Conservation (phyloP, 208 protist species). For the Porcisia deanei region DNA sequence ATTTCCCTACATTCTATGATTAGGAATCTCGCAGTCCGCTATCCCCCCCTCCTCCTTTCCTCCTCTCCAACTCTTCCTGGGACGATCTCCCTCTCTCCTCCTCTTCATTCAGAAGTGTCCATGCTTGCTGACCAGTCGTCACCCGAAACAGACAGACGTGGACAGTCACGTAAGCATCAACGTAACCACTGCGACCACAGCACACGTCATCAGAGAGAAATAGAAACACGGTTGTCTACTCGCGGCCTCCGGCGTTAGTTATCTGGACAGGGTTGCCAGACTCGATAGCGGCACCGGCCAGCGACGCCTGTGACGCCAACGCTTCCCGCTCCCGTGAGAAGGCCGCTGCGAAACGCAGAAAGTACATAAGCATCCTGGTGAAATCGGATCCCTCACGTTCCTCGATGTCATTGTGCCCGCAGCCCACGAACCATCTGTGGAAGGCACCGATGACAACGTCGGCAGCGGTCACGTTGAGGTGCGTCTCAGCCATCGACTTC, state of each 20-base stretch:
- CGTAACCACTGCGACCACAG: neutral
- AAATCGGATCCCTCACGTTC: slow-evolving; percentile 20
- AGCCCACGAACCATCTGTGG: slow-evolving; percentile 48
- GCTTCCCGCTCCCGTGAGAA: slow-evolving; percentile 17
- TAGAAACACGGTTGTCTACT: neutral
- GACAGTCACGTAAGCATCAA: neutral
- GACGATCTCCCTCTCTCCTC: neutral
- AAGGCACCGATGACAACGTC: slow-evolving; percentile 34
- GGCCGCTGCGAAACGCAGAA: slow-evolving; percentile 28
- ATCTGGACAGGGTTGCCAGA: neutral
- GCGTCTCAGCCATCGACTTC: neutral
- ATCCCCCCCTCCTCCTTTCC: neutral
- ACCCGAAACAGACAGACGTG: slow-evolving; percentile 6
- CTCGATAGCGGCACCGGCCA: neutral
- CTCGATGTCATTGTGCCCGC: slow-evolving; percentile 77
- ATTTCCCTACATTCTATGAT: neutral
- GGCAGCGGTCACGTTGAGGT: slow-evolving; percentile 1
- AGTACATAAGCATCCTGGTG: slow-evolving; percentile 27
- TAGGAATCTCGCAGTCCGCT: no score
- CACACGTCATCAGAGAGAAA: neutral
- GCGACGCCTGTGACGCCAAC: neutral
- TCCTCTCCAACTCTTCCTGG: neutral
- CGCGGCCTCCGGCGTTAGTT: neutral
- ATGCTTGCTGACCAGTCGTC: neutral
- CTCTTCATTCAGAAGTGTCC: neutral